Percentiles rank a stretch among this genome's conserved stretches.
Evolutionary conservation across 2,329 filamentous ascomycete genomes (phyloP).

Genomic region (Geosmithia putterillii): DNA sequence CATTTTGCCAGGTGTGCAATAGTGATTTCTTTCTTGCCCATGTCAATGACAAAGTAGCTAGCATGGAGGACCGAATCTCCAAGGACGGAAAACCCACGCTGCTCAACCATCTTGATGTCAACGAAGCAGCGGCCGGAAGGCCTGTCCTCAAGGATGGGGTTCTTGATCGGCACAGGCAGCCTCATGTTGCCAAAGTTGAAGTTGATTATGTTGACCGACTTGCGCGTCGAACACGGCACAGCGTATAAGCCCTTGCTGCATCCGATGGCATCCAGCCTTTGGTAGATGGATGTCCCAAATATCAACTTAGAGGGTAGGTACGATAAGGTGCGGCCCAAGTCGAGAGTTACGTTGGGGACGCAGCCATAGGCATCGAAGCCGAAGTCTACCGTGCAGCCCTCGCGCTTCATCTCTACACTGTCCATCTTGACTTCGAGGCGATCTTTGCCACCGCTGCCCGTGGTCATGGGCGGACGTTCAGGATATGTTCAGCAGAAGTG

Average conservation of each 20-base stretch:
- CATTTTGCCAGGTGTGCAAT: slow-evolving; percentile 28
- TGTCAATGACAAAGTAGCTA: slow-evolving; percentile 33
- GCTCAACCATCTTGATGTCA: slow-evolving; percentile 27
- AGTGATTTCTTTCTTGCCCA: slow-evolving; percentile 28
- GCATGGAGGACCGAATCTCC: slow-evolving; percentile 29
- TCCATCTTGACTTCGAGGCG: slow-evolving; percentile 21
- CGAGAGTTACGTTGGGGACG: slow-evolving; percentile 32
- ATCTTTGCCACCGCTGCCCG: slow-evolving; percentile 18
- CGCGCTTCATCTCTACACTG: slow-evolving; percentile 17
- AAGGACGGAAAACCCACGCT: too few relatives aligned
- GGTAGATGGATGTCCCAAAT: slow-evolving; percentile 30
- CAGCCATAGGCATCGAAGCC: slow-evolving; percentile 11
- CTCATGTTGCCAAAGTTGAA: slow-evolving; percentile 32
- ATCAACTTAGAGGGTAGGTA: slow-evolving; percentile 34
- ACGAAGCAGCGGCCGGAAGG: slow-evolving; percentile 24
- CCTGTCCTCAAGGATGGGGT: slow-evolving; percentile 35
- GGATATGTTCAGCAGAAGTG: too few relatives aligned
- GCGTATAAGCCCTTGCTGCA: slow-evolving; percentile 29
- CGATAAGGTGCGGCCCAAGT: slow-evolving; percentile 38
- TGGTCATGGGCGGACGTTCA: too few relatives aligned
- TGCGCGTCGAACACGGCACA: slow-evolving; percentile 27
- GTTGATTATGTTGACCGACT: slow-evolving; percentile 26
- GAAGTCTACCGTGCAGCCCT: too few relatives aligned
- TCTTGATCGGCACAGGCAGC: slow-evolving; percentile 28
- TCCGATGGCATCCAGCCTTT: slow-evolving; percentile 25